Evolutionary conservation across 768 basidiomycete genomes (phyloP), one percentile per base, ranked within the genome.

Genomic region (Psilocybe subaeruginosa): DNA sequence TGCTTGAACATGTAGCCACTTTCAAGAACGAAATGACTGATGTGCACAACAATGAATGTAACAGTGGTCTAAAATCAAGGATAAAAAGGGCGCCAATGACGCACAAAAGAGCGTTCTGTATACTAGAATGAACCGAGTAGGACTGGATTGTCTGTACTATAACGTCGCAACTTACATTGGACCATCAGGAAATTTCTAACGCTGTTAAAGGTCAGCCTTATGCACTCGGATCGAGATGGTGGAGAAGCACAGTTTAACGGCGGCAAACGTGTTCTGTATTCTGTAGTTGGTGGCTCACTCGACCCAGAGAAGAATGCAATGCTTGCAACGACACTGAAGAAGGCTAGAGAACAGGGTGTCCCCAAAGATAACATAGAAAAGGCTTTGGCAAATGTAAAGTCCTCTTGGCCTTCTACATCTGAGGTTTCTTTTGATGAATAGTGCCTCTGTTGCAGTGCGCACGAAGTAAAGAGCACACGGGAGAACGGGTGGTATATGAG

Each of bases 61-160:
- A 23, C 61, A 90, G 89, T 90, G 88, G 89, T 89, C 89, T 0
- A 90, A 90, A 80, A 90, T 90, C 68, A 89, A 89, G 69, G 82
- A 87, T 58, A 83, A 79, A 68, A 91, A 91, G 67, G 89, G 86
- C 16, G 74, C 78, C n/a, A 84, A 80, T 64, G 89, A 91, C 69
- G 76, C 78, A 7, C 82, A 84, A 66, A 88, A 83, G 69, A 83
- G 87, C 55, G 75, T 77, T 46, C 49, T 86, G n/a, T 88, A 85
- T 51, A 77, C 83, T 35, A 86, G 77, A 69, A 81, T 83, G 14
- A 78, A 77, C 59, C 78, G 80, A 60, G 89, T 91, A 71, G 41
- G 86, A 66, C 41, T 23, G 23, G 23, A 23, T 12, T 2, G 11
- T 48, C 49, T 8, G 29, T 27, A 17, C 1, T 29, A 35, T 56